A percentile compares a stretch with the other conserved stretches of the same genome.
Conservation (phyloP, 768 basidiomycete species). For the Boletus tylopilopsis region DNA sequence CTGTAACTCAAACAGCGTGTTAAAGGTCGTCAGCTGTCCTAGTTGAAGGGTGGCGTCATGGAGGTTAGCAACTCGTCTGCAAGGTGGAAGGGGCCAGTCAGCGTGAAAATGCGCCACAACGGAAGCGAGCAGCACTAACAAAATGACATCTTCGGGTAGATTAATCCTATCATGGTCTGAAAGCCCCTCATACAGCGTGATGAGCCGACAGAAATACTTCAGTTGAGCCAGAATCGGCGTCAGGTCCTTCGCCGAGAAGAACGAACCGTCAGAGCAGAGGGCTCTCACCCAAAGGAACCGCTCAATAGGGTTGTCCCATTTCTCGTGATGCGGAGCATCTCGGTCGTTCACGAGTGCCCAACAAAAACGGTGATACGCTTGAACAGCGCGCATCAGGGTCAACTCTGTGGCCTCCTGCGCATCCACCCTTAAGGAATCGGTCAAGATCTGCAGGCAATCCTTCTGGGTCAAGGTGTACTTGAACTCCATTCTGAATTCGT, state of each 20-base stretch:
- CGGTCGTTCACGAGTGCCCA: background rate
- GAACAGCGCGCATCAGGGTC: background rate
- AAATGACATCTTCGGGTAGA: background rate
- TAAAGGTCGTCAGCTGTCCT: background rate
- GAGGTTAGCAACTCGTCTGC: background rate
- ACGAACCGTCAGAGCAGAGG: background rate
- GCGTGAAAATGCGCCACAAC: no score
- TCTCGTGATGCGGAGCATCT: background rate
- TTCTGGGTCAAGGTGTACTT: background rate
- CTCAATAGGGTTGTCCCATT: background rate
- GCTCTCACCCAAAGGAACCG: background rate
- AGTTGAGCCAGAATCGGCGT: background rate
- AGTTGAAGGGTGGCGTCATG: background rate
- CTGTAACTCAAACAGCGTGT: slow-evolving; percentile 5
- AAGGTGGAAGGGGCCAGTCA: background rate
- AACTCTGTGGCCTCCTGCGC: background rate
- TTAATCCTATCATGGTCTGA: background rate
- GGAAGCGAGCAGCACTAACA: background rate
- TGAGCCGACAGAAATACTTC: background rate
- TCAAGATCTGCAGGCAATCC: background rate
- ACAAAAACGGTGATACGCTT: background rate
- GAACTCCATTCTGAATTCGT: background rate
- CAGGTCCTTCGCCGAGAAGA: background rate
- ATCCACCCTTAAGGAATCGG: background rate
- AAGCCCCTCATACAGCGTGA: background rate